Conservation (phyloP, 441 rosid species). For the Pelargonium citronellum region DNA sequence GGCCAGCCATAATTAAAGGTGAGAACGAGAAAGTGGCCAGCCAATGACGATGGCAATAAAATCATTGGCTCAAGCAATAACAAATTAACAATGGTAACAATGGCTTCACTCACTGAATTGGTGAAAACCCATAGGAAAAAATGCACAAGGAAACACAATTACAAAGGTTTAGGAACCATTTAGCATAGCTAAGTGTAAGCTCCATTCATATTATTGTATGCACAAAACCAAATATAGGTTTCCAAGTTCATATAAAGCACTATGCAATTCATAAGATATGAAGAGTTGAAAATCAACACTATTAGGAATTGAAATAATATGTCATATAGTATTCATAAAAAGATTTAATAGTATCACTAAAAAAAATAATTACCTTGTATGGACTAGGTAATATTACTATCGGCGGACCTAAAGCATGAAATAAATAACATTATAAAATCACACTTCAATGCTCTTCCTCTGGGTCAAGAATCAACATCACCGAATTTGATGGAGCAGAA, state of each 20-base stretch:
- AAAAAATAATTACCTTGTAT: slow-evolving; percentile 11
- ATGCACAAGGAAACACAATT: background rate
- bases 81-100: background rate
- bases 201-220: background rate
- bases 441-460: slow-evolving; percentile 9
- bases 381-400: slow-evolving; percentile 9
- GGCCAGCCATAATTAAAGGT: slow-evolving; percentile 10
- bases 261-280: background rate
- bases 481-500: background rate
- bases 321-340: background rate
- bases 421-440: slow-evolving; percentile 20
- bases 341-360: slow-evolving; percentile 1
- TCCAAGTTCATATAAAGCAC: background rate
- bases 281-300: background rate
- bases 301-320: background rate
- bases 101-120: background rate
- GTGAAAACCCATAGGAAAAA: background rate
- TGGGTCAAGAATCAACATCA: background rate
- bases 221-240: slow-evolving; percentile 5
- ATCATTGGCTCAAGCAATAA: background rate
- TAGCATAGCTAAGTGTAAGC: background rate
- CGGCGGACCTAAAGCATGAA: slow-evolving; percentile 17
- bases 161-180: background rate
- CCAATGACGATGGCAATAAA: too few relatives aligned
- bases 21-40: background rate